phyloP scores from a whole-genome alignment of 352 stramenopile species.

The Achlya hypogyna region DNA sequence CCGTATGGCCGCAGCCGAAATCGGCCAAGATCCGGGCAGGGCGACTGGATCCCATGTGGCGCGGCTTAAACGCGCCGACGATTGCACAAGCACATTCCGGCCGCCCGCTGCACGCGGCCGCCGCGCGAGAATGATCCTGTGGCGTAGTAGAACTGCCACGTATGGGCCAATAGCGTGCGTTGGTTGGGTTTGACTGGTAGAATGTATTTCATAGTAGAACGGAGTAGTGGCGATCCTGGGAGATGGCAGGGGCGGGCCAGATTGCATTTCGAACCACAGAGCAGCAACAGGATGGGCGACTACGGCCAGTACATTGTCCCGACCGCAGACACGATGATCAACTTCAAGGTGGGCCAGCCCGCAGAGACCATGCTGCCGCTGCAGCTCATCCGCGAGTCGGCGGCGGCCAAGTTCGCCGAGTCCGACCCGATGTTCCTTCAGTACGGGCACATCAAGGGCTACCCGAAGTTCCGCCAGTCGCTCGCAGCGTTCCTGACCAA shows the following conservation, averaged over 20 bases:
- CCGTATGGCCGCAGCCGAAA: no score
- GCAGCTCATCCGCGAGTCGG: conserved; percentile 43
- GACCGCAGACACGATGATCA: conserved; percentile 57
- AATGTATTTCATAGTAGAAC: no score
- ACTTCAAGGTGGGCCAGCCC: conserved; percentile 80
- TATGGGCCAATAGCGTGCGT: not conserved
- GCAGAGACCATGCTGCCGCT: conserved; percentile 66
- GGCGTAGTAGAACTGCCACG: not conserved
- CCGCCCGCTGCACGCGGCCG: not conserved
- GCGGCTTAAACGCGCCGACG: not conserved
- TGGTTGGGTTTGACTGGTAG: no score
- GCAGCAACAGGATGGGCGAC: conserved; percentile 53
- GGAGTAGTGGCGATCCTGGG: no score
- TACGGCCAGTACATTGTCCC: conserved; percentile 81
- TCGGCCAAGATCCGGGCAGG: no score
- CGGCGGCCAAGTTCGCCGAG: conserved; percentile 34
- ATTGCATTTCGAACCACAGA: not conserved
- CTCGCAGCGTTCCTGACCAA: conserved; percentile 47
- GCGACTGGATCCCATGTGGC: not conserved
- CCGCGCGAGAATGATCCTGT: not conserved
- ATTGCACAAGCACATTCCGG: not conserved
- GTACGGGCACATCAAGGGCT: conserved; percentile 66
- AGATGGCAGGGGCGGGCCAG: no score
- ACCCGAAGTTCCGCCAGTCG: conserved; percentile 49
- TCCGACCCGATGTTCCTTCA: conserved; percentile 59